A percentile compares a stretch with the other conserved stretches of the same genome.
Evolutionary conservation across 768 basidiomycete species (phyloP).

Genomic region (Xanthoconium stramineum): DNA sequence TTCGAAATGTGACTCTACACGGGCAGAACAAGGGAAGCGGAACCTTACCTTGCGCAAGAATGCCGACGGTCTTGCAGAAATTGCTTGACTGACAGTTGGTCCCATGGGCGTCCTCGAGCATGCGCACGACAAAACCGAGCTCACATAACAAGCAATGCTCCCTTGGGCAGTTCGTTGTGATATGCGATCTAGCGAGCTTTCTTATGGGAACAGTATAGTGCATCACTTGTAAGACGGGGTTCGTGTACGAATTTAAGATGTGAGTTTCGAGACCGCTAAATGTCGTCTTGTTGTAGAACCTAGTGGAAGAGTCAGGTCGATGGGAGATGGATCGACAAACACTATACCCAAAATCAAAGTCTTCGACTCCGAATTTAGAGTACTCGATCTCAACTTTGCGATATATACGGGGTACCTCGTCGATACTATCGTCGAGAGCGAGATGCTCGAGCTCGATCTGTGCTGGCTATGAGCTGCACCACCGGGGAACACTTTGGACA

Average conservation of each 20-base stretch:
- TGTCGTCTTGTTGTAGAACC: slow-evolving; percentile 90
- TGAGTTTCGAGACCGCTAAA: slow-evolving; percentile 95
- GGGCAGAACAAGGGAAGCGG: too few relatives aligned
- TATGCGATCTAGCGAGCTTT: slow-evolving; percentile 84
- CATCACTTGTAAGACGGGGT: slow-evolving; percentile 84
- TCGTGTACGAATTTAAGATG: slow-evolving; percentile 96
- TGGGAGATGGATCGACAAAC: background rate
- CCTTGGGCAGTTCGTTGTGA: slow-evolving; percentile 78
- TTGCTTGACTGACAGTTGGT: slow-evolving; percentile 96
- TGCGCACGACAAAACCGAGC: slow-evolving; percentile 88
- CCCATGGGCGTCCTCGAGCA: slow-evolving; percentile 94
- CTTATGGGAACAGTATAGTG: slow-evolving; percentile 81
- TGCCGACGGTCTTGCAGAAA: slow-evolving; percentile 91
- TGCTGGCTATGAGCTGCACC: slow-evolving; percentile 2
- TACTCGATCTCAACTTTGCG: slow-evolving; percentile 97
- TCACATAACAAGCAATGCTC: slow-evolving; percentile 96
- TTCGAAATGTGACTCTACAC: background rate
- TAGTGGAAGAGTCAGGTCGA: slow-evolving; percentile 27
- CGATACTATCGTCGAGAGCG: slow-evolving; percentile 48
- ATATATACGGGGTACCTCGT: slow-evolving; percentile 75
- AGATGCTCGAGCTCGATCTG: slow-evolving; percentile 56
- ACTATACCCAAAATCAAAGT: slow-evolving; percentile 93
- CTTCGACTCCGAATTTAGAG: slow-evolving; percentile 96
- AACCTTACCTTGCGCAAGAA: slow-evolving; percentile 74
- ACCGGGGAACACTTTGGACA: background rate